Evolutionary conservation across 83 land plant species (phyloP).

Genomic region (Thuja plicata): DNA sequence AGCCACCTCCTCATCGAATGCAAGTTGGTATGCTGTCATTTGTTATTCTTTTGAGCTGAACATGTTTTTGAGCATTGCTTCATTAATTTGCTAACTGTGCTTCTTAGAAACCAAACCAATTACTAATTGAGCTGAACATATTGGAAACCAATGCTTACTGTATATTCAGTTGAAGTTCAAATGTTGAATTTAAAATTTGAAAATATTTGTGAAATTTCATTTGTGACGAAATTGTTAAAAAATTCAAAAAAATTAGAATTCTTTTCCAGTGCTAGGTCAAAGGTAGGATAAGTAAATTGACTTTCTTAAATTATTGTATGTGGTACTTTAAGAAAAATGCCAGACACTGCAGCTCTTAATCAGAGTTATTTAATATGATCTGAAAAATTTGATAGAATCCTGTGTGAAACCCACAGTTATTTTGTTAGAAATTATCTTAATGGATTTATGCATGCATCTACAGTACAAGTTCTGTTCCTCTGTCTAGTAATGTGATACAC

Average conservation of each 20-base stretch:
- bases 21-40: slow-evolving; percentile 47
- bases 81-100: background rate
- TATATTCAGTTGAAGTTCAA: background rate
- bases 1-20: slow-evolving; percentile 69
- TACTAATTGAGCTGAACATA: background rate
- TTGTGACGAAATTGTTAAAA: background rate
- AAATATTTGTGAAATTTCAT: background rate
- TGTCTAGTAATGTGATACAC: background rate
- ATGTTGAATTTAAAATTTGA: background rate
- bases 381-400: background rate
- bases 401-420: background rate
- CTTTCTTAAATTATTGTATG: background rate
- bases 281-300: background rate
- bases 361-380: background rate
- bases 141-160: background rate
- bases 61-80: background rate
- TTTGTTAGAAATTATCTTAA: background rate
- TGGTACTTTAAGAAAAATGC: background rate
- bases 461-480: background rate
- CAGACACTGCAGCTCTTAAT: background rate
- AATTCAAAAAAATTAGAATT: background rate
- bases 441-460: background rate
- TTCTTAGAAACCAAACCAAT: slow-evolving; percentile 2
- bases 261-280: background rate
- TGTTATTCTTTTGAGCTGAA: background rate